Percentiles rank a stretch among this genome's conserved stretches.
Evolutionary conservation across 352 stramenopile genomes (phyloP).

Genomic region (Ophiocytium majus): DNA sequence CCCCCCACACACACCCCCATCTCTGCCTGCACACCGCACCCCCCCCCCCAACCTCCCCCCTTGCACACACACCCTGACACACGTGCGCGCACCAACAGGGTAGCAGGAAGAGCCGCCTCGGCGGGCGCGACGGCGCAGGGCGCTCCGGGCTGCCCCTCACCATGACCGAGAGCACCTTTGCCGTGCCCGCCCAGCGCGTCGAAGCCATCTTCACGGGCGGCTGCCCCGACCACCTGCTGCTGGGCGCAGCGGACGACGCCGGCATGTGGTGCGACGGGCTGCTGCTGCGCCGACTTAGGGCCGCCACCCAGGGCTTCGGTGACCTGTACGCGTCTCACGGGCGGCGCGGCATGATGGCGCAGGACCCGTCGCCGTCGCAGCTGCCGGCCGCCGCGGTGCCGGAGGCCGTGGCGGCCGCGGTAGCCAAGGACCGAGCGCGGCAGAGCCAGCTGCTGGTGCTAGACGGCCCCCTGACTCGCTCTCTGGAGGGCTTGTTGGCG

Average conservation of each 20-base stretch:
- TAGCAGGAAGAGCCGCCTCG: background rate
- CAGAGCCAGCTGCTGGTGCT: constrained; percentile 39
- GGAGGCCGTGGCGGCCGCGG: background rate
- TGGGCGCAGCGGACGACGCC: constrained; percentile 34
- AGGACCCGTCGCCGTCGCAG: background rate
- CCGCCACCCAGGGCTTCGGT: constrained; percentile 23
- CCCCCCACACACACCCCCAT: background rate
- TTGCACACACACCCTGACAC: background rate
- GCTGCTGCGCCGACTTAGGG: constrained; percentile 30
- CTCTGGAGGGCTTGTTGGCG: constrained; percentile 15
- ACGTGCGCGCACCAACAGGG: background rate
- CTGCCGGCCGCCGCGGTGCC: background rate
- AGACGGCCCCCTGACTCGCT: constrained; percentile 26
- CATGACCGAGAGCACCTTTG: background rate
- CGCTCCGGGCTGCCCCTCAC: background rate
- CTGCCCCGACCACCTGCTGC: constrained; percentile 16
- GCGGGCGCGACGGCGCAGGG: background rate
- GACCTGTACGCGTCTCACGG: background rate
- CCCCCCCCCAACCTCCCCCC: too few relatives aligned
- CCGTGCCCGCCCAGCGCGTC: background rate
- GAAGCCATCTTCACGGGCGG: constrained; percentile 38
- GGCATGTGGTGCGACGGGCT: constrained; percentile 36
- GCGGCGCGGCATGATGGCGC: background rate
- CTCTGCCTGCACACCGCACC: background rate
- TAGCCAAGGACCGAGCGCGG: background rate